phyloP scores from a whole-genome alignment of 1,284 basidiomycete genomes.

The Tilletia walkeri region DNA sequence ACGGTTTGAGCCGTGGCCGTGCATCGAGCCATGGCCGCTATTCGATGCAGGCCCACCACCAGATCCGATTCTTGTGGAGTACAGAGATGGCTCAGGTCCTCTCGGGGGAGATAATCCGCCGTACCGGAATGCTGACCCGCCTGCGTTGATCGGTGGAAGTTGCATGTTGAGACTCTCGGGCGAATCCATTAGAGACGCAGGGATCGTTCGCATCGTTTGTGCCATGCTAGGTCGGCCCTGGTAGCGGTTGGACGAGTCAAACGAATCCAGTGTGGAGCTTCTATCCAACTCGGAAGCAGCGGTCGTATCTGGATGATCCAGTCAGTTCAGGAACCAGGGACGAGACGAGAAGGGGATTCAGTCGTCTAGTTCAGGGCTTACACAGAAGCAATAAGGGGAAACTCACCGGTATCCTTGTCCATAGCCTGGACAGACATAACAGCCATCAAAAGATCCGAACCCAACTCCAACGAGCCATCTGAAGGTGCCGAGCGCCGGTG shows the following conservation, averaged over 20 bases:
- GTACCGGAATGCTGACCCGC: neutral
- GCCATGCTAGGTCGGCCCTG: slow-evolving; percentile 12
- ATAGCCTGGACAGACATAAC: slow-evolving; percentile 8
- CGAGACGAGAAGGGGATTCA: too few species aligned
- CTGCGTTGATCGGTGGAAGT: neutral
- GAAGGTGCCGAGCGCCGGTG: neutral
- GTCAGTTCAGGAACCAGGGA: neutral
- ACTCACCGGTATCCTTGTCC: neutral
- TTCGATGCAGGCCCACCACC: too few species aligned
- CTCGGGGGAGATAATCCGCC: neutral
- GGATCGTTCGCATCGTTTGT: neutral
- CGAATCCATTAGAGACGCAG: neutral
- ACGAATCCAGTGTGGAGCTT: neutral
- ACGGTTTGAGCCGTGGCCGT: too few species aligned
- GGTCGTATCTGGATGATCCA: too few species aligned
- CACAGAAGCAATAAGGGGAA: neutral
- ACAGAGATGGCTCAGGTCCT: too few species aligned
- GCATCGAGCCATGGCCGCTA: too few species aligned
- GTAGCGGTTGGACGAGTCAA: neutral
- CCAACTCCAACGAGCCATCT: neutral
- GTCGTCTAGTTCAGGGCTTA: too few species aligned
- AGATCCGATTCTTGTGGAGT: too few species aligned
- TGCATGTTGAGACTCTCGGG: neutral
- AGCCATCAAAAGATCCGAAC: slow-evolving; percentile 2
- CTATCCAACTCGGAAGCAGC: neutral